A percentile compares a stretch with the other conserved stretches of the same genome.
Conservation (phyloP, 345 rosid species). For the Isatis tinctoria region DNA sequence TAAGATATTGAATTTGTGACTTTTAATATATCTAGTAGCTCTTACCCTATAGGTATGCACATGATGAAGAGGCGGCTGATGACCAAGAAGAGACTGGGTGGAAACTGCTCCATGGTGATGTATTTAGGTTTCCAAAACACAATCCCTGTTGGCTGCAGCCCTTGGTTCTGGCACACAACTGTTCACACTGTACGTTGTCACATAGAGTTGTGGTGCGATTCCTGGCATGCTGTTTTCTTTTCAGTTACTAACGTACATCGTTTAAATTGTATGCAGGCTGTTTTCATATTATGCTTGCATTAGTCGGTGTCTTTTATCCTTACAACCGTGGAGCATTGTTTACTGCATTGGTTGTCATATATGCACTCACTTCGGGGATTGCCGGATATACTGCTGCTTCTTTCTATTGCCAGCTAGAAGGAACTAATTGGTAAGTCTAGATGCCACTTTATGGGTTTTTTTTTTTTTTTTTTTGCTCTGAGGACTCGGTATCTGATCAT, state of each 20-base stretch:
- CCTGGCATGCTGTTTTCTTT: not conserved
- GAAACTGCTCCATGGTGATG: slow-evolving; percentile 43
- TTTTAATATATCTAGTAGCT: not conserved
- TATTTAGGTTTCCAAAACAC: slow-evolving; percentile 49
- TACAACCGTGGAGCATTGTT: slow-evolving; percentile 60
- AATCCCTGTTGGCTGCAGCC: slow-evolving; percentile 49
- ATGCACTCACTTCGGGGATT: slow-evolving; percentile 62
- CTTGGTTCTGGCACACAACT: slow-evolving; percentile 58
- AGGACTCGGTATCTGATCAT: not conserved
- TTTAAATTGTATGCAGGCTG: slow-evolving; percentile 26
- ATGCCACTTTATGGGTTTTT: not conserved
- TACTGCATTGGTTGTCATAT: slow-evolving; percentile 57
- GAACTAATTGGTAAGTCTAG: slow-evolving; percentile 42
- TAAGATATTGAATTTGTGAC: not conserved
- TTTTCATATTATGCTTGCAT: slow-evolving; percentile 50
- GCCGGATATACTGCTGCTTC: slow-evolving; percentile 56
- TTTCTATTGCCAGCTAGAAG: slow-evolving; percentile 57
- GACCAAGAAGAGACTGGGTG: slow-evolving; percentile 64
- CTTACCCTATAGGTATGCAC: slow-evolving; percentile 37
- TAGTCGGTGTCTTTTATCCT: slow-evolving; percentile 61
- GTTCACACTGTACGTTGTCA: slow-evolving; percentile 43
- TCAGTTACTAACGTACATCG: not conserved
- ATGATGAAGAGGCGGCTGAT: slow-evolving; percentile 59
- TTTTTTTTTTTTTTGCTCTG: not conserved
- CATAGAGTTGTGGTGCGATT: not conserved